Conservation (phyloP, 352 stramenopile species). For the Pythium brassicae region DNA sequence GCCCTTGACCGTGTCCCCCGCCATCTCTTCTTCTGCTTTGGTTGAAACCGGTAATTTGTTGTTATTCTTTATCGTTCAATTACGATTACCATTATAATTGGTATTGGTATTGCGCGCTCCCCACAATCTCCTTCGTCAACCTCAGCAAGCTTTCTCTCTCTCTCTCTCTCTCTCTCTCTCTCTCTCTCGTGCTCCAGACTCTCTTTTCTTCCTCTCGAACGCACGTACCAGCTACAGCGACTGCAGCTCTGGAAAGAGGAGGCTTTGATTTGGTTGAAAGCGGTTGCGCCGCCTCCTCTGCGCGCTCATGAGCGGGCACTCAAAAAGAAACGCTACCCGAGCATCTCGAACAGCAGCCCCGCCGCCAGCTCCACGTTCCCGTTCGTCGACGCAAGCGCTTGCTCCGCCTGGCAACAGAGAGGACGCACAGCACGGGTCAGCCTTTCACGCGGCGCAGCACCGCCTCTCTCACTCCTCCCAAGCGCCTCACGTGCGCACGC, state of each 20-base stretch:
- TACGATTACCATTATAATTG: too few species aligned
- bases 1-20: conserved; percentile 19
- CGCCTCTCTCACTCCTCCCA: neutral
- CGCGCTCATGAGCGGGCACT: too few species aligned
- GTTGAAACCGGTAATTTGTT: neutral
- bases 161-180: too few species aligned
- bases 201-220: too few species aligned
- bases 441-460: neutral
- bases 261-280: neutral
- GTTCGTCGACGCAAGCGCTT: conserved; percentile 65
- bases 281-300: neutral
- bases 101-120: too few species aligned
- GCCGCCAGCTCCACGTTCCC: conserved; percentile 82
- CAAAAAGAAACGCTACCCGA: conserved; percentile 31
- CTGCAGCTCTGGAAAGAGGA: too few species aligned
- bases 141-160: too few species aligned
- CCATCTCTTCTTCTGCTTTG: conserved; percentile 6
- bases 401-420: conserved; percentile 37
- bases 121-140: too few species aligned
- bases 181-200: too few species aligned
- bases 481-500: conserved; percentile 3
- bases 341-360: conserved; percentile 71
- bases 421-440: conserved; percentile 10
- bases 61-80: too few species aligned
- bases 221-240: too few species aligned